Evolutionary conservation across 2,329 filamentous ascomycete species (phyloP).

Genomic region (Cytospora schulzeri): DNA sequence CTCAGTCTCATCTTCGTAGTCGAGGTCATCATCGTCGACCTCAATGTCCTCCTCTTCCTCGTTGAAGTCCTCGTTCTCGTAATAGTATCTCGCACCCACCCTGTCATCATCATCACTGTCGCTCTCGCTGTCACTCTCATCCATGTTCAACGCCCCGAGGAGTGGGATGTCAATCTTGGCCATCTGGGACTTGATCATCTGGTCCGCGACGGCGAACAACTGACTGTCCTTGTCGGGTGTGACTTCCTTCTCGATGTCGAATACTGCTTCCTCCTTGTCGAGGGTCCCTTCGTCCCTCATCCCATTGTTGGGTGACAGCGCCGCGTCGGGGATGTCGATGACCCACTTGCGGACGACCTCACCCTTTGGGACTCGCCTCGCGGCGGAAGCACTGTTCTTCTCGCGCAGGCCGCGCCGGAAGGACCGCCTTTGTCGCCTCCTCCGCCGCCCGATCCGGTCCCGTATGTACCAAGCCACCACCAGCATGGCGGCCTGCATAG

Average conservation of each 20-base stretch:
- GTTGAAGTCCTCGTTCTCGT: constrained; percentile 33
- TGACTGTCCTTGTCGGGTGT: constrained; percentile 46
- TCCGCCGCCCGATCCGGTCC: constrained; percentile 48
- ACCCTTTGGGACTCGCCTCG: constrained; percentile 37
- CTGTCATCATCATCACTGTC: constrained; percentile 41
- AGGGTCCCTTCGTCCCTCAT: constrained; percentile 32
- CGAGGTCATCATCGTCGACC: constrained; percentile 34
- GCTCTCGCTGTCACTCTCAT: constrained; percentile 45
- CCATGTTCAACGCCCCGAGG: constrained; percentile 48
- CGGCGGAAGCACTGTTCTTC: constrained; percentile 31
- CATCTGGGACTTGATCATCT: constrained; percentile 51
- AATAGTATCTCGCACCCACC: constrained; percentile 32
- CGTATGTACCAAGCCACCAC: constrained; percentile 54
- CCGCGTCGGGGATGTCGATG: constrained; percentile 41
- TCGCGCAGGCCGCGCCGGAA: constrained; percentile 45
- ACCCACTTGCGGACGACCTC: constrained; percentile 49
- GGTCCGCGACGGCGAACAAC: constrained; percentile 48
- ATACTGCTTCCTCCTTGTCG: constrained; percentile 44
- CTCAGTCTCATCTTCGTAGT: constrained; percentile 34
- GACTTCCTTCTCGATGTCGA: constrained; percentile 44
- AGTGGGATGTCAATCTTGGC: constrained; percentile 49
- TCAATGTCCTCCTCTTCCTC: constrained; percentile 34
- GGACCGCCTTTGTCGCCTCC: constrained; percentile 43
- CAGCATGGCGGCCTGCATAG: constrained; percentile 52
- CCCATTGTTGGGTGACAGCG: constrained; percentile 37